Evolutionary conservation across 2,329 filamentous ascomycete species (phyloP).

Genomic region (Sarocladium brachiariae): DNA sequence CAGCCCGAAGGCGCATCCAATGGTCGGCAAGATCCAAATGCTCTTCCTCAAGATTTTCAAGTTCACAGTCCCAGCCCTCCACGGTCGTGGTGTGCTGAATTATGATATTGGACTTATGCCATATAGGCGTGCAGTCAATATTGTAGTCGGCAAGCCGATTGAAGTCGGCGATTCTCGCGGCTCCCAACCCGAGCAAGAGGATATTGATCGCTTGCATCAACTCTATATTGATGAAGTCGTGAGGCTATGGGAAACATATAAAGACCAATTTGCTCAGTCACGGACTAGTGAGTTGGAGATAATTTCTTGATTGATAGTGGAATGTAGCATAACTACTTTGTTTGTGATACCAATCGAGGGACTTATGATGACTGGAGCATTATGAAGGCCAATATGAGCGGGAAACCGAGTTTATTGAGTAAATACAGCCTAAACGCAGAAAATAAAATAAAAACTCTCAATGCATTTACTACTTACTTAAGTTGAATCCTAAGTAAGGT

Average conservation of each 20-base stretch:
- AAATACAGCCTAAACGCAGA: too few species aligned
- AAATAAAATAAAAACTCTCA: too few species aligned
- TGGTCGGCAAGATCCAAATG: conserved; percentile 76
- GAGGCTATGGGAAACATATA: conserved; percentile 70
- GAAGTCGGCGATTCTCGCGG: conserved; percentile 52
- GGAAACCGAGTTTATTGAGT: too few species aligned
- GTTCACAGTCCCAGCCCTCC: conserved; percentile 86
- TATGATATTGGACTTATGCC: conserved; percentile 97
- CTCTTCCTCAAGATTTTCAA: conserved; percentile 78
- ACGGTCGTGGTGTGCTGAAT: conserved; percentile 90
- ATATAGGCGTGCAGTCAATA: conserved; percentile 78
- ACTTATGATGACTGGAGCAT: too few species aligned
- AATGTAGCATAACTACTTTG: background rate
- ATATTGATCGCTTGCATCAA: conserved; percentile 74
- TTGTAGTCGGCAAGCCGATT: conserved; percentile 83
- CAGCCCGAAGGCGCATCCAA: conserved; percentile 66
- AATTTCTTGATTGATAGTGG: conserved; percentile 37
- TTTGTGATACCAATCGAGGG: too few species aligned
- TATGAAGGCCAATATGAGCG: too few species aligned
- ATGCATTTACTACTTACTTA: too few species aligned
- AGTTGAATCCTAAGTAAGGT: too few species aligned
- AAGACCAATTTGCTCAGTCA: conserved; percentile 63
- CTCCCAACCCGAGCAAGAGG: conserved; percentile 59
- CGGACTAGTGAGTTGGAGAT: conserved; percentile 62
- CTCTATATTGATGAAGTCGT: conserved; percentile 70